Evolutionary conservation across 495 filamentous ascomycete genomes (phyloP), one percentile per base, ranked within the genome.

Genomic region (Cairneyella variabilis): DNA sequence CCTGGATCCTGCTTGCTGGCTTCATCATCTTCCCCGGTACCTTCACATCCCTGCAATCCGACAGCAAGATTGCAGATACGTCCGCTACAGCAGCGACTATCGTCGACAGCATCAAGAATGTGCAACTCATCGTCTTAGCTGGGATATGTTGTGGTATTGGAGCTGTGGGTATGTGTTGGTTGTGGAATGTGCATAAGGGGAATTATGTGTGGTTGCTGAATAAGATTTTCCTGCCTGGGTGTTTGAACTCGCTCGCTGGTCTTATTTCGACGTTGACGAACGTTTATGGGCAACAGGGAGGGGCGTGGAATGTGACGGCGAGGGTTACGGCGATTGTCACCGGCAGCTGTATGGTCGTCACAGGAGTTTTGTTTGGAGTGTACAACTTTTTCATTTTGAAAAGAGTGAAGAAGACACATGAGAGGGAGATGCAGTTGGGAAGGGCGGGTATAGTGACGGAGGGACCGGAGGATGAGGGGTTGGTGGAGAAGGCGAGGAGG

Each of bases 161-260:
- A 7, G 55, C 62, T 16, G 43, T 39, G 8, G 63, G 66, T 25
- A 70, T 73, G 54, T 12, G 53, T 9, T 61, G 48, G 48, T 52
- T 64, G 4, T 64, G 52, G 51, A 47, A 21, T 26, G 58, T 55
- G 3, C 66, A 63, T 57, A 46, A 68, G 10, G 57, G 53, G 38
- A 77, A 76, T 41, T 74, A 70, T 51, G 64, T 72, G 12, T 77
- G 73, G 74, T 32, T 76, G 36, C 56, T 73, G 0, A 73, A 71
- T 30, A 64, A 63, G 45, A 60, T 76, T 12, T 73, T 75, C 51
- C 20, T 76, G 39, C 72, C 71, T 0, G 53, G 69, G 0, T 46
- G 68, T 17, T 54, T 79, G 46, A 77, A 78, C 59, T 64, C 65
- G 11, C 22, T 74, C 3, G 75, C 71, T n/a, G 77, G 78, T 0